A percentile compares a stretch with the other conserved stretches of the same genome.
Evolutionary conservation across 2,329 filamentous ascomycete genomes (phyloP).

Genomic region (Claviceps arundinis): DNA sequence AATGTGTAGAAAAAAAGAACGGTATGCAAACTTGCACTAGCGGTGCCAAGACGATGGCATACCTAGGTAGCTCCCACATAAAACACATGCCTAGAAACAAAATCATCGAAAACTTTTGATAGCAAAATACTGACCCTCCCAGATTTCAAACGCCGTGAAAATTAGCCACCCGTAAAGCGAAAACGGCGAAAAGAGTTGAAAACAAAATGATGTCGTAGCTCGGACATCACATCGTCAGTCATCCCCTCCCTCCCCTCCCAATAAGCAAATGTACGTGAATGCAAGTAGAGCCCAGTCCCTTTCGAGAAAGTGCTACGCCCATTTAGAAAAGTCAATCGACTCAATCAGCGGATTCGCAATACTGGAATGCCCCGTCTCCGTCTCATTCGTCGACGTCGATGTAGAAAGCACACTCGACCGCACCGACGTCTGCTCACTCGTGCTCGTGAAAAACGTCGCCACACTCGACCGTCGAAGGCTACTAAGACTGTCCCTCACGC

Average conservation of each 20-base stretch:
- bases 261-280: background rate
- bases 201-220: background rate
- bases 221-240: background rate
- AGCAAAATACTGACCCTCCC: background rate
- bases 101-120: conserved; percentile 1
- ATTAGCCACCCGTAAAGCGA: background rate
- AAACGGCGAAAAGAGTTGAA: background rate
- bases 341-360: conserved; percentile 20
- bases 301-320: conserved; percentile 14
- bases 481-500: conserved; percentile 46
- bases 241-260: background rate
- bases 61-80: background rate
- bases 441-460: conserved; percentile 48
- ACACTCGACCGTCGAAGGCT: conserved; percentile 50
- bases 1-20: background rate
- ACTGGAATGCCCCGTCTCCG: conserved; percentile 29
- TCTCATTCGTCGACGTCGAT: conserved; percentile 39
- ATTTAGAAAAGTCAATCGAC: conserved; percentile 26
- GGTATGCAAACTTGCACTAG: background rate
- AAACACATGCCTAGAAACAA: background rate
- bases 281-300: background rate
- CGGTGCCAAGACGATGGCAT: background rate
- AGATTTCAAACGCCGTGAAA: conserved; percentile 1
- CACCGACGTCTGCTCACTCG: conserved; percentile 43
- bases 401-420: conserved; percentile 44